These are phyloP conservation scores for Capronia americana DNA, from an alignment of 2,329 filamentous ascomycete genomes.

Conservation along the genomic window DNA sequence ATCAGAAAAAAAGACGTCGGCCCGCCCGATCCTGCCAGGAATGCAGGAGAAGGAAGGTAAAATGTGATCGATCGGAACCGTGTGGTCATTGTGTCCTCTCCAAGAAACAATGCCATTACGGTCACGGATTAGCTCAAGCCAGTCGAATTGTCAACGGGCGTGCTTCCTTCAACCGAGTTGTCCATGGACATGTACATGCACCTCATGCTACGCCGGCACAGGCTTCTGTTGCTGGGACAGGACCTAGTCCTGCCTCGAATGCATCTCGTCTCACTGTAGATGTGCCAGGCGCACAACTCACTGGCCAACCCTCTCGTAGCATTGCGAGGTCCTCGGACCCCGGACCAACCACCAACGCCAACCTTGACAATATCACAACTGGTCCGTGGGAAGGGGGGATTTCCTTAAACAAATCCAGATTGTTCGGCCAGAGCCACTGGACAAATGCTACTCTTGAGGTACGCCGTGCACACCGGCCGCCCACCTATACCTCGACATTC, in stretches of 20 bases:
- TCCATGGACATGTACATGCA: neutral
- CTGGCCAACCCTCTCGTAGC: no score
- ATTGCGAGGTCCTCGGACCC: no score
- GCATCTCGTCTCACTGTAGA: no score
- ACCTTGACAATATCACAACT: neutral
- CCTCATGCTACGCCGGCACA: no score
- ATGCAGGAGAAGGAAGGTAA: slow-evolving; percentile 1
- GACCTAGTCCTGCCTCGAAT: no score
- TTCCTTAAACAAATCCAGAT: neutral
- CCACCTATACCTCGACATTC: neutral
- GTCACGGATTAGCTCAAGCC: neutral
- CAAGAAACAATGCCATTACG: neutral
- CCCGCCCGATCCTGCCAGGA: slow-evolving; percentile 7
- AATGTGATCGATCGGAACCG: neutral
- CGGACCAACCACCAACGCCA: neutral
- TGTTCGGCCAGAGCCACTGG: neutral
- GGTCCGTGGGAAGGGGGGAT: neutral
- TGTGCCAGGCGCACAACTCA: no score
- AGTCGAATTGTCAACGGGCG: neutral
- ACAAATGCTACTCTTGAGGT: neutral
- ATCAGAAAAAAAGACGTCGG: neutral
- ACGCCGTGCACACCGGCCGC: neutral
- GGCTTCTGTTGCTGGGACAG: no score
- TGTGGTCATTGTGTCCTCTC: slow-evolving; percentile 1
- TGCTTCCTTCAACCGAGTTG: neutral